Conservation (phyloP, 176 grass and related monocot species). For the Bothriochloa decipiens region DNA sequence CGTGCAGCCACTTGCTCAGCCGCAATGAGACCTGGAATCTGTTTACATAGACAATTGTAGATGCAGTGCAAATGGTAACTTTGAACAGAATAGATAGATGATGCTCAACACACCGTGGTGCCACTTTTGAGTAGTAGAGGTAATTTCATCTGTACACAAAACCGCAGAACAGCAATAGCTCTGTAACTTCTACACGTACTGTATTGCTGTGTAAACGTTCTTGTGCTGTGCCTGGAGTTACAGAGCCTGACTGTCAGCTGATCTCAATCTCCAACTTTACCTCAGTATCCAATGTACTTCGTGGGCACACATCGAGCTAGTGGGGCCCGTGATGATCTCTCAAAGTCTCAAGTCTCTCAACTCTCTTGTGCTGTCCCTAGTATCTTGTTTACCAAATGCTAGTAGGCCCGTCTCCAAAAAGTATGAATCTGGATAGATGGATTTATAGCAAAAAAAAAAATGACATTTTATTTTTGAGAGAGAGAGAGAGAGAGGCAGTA, state of each 20-base stretch:
- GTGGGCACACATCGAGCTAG: neutral
- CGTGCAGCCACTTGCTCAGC: slow-evolving; percentile 48
- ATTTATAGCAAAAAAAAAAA: no score
- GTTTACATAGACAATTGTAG: slow-evolving; percentile 25
- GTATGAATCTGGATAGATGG: no score
- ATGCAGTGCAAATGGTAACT: slow-evolving; percentile 40
- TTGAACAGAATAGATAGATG: slow-evolving; percentile 41
- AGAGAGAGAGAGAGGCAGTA: no score
- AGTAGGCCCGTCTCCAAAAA: neutral
- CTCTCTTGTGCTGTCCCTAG: neutral
- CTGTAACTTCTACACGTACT: neutral
- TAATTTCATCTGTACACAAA: slow-evolving; percentile 22
- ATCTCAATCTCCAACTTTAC: neutral
- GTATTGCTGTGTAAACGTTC: neutral
- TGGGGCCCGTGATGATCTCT: neutral
- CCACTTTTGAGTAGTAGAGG: neutral
- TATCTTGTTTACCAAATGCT: no score
- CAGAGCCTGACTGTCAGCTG: neutral
- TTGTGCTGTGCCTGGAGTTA: neutral
- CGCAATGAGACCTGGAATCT: slow-evolving; percentile 11
- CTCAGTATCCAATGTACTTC: neutral
- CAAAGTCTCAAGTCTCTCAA: no score
- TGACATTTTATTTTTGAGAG: no score
- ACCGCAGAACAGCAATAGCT: slow-evolving; percentile 1
- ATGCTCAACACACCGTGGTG: neutral